Conservation (phyloP, 345 rosid species). For the Durio zibethinus region DNA sequence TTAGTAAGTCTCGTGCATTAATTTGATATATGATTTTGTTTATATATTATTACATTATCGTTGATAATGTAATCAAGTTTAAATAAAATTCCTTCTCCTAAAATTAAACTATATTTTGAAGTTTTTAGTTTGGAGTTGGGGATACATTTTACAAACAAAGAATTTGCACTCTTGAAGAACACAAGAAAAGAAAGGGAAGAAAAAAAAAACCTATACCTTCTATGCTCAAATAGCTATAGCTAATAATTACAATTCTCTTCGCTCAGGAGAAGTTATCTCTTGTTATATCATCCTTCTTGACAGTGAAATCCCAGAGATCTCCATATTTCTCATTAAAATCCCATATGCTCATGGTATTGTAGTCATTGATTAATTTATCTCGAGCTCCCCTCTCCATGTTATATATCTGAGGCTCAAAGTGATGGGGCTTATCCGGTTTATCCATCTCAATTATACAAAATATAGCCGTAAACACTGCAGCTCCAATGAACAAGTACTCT, state of each 20-base stretch:
- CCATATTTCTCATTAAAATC: slow-evolving; percentile 92
- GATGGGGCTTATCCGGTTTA: slow-evolving; percentile 86
- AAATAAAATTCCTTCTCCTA: too few relatives aligned
- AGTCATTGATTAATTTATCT: slow-evolving; percentile 77
- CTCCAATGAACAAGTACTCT: slow-evolving; percentile 80
- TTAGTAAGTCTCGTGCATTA: too few relatives aligned
- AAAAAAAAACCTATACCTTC: not conserved
- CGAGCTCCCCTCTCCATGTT: slow-evolving; percentile 86
- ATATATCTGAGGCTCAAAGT: slow-evolving; percentile 92
- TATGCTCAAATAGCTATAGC: not conserved
- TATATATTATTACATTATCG: too few relatives aligned
- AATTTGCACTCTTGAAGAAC: not conserved
- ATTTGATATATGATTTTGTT: too few relatives aligned
- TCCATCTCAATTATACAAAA: slow-evolving; percentile 83
- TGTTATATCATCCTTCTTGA: slow-evolving; percentile 54
- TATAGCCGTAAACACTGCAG: slow-evolving; percentile 57
- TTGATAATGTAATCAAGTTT: too few relatives aligned
- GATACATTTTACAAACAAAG: not conserved
- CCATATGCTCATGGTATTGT: slow-evolving; percentile 87
- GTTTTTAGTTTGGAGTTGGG: too few relatives aligned
- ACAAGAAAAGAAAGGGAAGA: not conserved
- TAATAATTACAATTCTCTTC: slow-evolving; percentile 1
- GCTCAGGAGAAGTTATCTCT: slow-evolving; percentile 34
- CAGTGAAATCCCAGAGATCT: slow-evolving; percentile 87
- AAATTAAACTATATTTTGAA: not conserved